Conservation (phyloP, 192 early-diverging fungal genomes). For the Dispira parvispora region DNA sequence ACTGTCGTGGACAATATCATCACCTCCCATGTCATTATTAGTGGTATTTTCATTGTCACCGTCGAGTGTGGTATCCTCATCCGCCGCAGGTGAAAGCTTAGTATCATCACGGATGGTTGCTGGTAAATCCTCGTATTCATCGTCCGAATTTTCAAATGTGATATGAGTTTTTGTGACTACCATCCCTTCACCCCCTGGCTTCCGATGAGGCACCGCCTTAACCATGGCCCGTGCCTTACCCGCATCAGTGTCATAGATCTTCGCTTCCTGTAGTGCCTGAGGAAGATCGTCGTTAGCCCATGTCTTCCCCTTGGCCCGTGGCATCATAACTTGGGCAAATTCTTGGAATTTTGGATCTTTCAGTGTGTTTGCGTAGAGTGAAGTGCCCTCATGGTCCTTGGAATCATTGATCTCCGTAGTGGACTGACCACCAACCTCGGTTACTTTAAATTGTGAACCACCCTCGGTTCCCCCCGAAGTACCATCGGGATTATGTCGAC, state of each 20-base stretch:
- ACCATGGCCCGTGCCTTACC: not conserved
- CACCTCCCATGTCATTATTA: not conserved
- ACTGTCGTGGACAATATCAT: not conserved
- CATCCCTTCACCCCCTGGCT: conserved; percentile 42
- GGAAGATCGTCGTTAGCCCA: conserved; percentile 85
- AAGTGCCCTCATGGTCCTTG: conserved; percentile 28
- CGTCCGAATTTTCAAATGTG: conserved; percentile 49
- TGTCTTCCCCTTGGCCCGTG: conserved; percentile 53
- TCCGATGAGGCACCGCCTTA: conserved; percentile 30
- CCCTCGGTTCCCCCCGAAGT: not conserved
- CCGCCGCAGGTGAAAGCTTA: too few species aligned
- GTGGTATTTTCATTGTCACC: not conserved
- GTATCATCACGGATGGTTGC: conserved; percentile 15
- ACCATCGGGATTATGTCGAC: conserved; percentile 1
- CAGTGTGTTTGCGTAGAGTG: conserved; percentile 32
- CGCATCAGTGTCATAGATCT: conserved; percentile 21
- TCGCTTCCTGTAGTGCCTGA: conserved; percentile 10
- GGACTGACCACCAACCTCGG: not conserved
- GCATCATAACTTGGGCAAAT: conserved; percentile 77
- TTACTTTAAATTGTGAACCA: conserved; percentile 19
- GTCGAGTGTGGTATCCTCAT: too few species aligned
- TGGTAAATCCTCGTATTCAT: conserved; percentile 64
- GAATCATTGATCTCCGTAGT: not conserved
- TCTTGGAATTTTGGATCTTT: conserved; percentile 77
- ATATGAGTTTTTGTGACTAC: conserved; percentile 40